Conservation (phyloP, 148 eudicot genomes). For the Heliamphora exappendiculata region DNA sequence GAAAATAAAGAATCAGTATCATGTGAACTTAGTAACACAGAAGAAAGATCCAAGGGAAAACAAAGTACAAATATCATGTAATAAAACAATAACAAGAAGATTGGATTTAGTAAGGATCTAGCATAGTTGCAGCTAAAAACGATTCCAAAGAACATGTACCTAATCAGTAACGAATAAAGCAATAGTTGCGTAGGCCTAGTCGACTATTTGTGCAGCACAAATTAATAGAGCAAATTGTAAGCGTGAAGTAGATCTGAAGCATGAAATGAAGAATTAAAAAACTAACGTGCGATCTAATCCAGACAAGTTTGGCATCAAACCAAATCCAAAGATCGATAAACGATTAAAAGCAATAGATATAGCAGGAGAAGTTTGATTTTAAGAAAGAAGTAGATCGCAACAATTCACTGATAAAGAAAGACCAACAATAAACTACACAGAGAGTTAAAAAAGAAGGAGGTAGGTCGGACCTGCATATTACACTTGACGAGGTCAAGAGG, state of each 20-base stretch:
- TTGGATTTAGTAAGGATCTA: not conserved
- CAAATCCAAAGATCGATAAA: not conserved
- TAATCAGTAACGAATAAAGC: not conserved
- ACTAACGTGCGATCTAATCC: not conserved
- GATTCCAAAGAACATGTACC: not conserved
- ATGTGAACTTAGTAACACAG: not conserved
- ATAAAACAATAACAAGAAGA: not conserved
- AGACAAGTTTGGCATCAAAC: not conserved
- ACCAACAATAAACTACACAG: not conserved
- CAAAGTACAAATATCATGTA: not conserved
- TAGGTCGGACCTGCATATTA: constrained; percentile 55
- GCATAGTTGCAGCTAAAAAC: not conserved
- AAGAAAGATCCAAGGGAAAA: not conserved
- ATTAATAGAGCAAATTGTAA: not conserved
- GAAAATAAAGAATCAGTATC: not conserved
- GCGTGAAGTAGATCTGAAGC: not conserved
- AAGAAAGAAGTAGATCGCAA: not conserved
- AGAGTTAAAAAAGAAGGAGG: not conserved
- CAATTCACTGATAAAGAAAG: not conserved
- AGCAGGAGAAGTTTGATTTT: not conserved
- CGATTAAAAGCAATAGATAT: not conserved
- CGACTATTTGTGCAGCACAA: not conserved
- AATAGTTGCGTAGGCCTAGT: not conserved
- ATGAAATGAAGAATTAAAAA: not conserved
- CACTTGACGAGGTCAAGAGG: constrained; percentile 76